Conservation (phyloP, 768 basidiomycete species). For the Lentinula sp. region DNA sequence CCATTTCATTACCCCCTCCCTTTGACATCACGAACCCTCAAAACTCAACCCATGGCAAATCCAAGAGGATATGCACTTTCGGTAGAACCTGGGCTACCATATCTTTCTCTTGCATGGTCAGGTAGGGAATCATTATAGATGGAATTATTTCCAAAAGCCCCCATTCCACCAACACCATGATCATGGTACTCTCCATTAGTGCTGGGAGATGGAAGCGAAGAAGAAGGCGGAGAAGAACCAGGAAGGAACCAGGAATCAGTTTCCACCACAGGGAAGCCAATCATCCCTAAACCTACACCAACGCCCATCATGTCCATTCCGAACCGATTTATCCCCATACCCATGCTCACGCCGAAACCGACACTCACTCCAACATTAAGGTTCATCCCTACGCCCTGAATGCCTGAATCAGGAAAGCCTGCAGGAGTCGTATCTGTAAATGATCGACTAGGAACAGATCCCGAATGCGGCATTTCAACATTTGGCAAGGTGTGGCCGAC, state of each 20-base stretch:
- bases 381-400: neutral
- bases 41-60: conserved; percentile 4
- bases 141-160: neutral
- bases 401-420: neutral
- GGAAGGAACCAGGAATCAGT: conserved; percentile 5
- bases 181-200: neutral
- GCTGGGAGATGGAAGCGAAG: neutral
- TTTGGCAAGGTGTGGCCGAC: neutral
- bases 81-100: neutral
- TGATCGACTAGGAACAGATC: neutral
- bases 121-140: neutral
- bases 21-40: neutral
- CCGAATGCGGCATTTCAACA: neutral
- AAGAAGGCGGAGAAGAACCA: neutral
- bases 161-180: neutral
- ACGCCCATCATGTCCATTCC: conserved; percentile 4
- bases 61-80: conserved; percentile 4
- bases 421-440: neutral
- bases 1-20: neutral
- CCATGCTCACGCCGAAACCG: conserved; percentile 1
- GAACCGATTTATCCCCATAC: neutral
- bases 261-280: conserved; percentile 1
- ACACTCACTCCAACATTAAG: conserved; percentile 2
- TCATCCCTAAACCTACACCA: conserved; percentile 6
- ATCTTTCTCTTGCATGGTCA: conserved; percentile 1